phyloP scores from a whole-genome alignment of 139 green algal genomes.

The Chlorokybus atmophyticus region DNA sequence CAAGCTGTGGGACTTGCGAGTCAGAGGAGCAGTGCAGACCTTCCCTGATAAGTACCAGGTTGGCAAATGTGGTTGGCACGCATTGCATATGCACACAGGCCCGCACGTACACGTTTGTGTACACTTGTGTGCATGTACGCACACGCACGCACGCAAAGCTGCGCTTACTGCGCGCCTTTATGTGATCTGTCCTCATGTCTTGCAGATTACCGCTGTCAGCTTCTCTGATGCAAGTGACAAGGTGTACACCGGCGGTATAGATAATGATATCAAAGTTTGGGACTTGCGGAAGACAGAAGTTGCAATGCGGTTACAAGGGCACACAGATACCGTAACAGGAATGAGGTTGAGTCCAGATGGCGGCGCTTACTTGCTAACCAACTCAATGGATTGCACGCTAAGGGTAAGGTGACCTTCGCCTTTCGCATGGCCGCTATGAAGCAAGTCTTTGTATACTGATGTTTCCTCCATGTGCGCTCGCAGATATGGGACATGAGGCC shows the following conservation, averaged over 20 bases:
- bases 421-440: no score
- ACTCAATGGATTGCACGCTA: conserved; percentile 93
- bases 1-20: conserved; percentile 85
- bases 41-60: conserved; percentile 45
- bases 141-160: not conserved
- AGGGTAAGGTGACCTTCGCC: conserved; percentile 38
- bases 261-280: conserved; percentile 76
- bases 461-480: no score
- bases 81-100: no score
- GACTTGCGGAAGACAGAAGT: conserved; percentile 62
- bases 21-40: conserved; percentile 51
- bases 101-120: no score
- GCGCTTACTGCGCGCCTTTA: not conserved
- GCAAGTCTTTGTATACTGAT: no score
- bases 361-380: conserved; percentile 76
- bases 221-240: conserved; percentile 69
- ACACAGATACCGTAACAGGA: conserved; percentile 8
- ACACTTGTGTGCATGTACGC: no score
- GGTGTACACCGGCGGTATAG: conserved; percentile 73
- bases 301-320: conserved; percentile 42
- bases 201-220: conserved; percentile 52
- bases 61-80: no score
- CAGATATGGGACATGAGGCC: conserved; percentile 67
- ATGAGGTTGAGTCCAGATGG: conserved; percentile 68
- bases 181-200: not conserved